Conservation (phyloP, 495 filamentous ascomycete species). For the Platismatia glauca region DNA sequence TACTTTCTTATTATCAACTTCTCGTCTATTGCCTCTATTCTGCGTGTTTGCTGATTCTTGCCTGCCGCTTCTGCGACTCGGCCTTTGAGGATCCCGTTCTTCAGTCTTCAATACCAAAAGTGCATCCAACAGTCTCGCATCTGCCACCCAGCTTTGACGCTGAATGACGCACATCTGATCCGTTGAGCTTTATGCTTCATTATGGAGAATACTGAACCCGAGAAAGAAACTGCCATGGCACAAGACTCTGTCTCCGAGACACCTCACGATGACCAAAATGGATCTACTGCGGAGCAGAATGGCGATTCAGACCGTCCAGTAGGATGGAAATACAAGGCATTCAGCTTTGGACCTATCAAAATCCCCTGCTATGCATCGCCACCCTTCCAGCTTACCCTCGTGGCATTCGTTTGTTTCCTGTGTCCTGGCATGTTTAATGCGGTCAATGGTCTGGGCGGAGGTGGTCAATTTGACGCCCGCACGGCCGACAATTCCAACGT, state of each 20-base stretch:
- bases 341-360: slow-evolving; percentile 38
- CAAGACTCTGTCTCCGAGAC: neutral
- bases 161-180: neutral
- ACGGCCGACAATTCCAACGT: slow-evolving; percentile 42
- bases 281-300: slow-evolving; percentile 2
- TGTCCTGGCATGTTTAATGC: slow-evolving; percentile 75
- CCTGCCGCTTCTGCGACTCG: neutral
- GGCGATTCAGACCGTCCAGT: slow-evolving; percentile 16
- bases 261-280: neutral
- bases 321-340: slow-evolving; percentile 45
- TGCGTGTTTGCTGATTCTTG: neutral
- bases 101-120: neutral
- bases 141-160: neutral
- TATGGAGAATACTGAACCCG: neutral
- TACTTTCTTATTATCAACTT: neutral
- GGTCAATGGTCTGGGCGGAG: slow-evolving; percentile 45
- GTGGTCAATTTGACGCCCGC: slow-evolving; percentile 36
- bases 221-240: neutral
- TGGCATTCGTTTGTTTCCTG: slow-evolving; percentile 65
- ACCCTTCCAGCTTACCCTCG: slow-evolving; percentile 40
- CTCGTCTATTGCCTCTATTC: neutral
- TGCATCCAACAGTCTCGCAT: neutral
- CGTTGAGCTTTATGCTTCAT: neutral
- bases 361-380: slow-evolving; percentile 67
- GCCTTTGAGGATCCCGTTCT: neutral